Percentiles rank a stretch among this genome's conserved stretches.
phyloP scores from a whole-genome alignment of 345 rosid species.

The Murraya paniculata region DNA sequence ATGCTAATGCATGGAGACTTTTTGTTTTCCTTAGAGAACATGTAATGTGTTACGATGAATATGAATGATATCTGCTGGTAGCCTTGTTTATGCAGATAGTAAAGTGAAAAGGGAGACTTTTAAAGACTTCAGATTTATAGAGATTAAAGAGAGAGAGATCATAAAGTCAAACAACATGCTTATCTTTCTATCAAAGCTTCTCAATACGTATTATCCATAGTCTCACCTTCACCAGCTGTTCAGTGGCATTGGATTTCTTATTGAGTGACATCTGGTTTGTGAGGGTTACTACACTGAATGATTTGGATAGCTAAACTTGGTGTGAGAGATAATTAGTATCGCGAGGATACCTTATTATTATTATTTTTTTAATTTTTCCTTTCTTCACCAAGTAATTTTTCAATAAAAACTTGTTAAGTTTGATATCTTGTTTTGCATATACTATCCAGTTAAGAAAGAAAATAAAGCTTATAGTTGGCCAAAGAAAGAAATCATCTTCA shows the following conservation, averaged over 20 bases:
- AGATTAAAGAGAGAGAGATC: constrained; percentile 42
- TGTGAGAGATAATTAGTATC: constrained; percentile 30
- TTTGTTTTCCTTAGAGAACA: constrained; percentile 18
- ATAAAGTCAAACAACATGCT: constrained; percentile 48
- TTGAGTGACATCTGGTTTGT: constrained; percentile 30
- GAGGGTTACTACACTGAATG: constrained; percentile 35
- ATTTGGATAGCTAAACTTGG: constrained; percentile 30
- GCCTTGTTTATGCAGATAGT: constrained; percentile 61
- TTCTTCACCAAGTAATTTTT: constrained; percentile 20
- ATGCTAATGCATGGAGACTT: constrained; percentile 9
- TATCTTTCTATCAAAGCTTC: constrained; percentile 37
- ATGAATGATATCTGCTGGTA: constrained; percentile 43
- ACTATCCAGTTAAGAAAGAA: constrained; percentile 71
- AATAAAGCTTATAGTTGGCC: constrained; percentile 63
- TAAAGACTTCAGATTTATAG: constrained; percentile 51
- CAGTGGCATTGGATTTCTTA: constrained; percentile 25
- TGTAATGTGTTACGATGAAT: constrained; percentile 21
- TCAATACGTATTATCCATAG: constrained; percentile 32
- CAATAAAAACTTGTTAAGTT: constrained; percentile 42
- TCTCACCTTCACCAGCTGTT: constrained; percentile 36
- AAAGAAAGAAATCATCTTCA: constrained; percentile 70
- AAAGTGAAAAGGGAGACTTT: constrained; percentile 50
- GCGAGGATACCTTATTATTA: constrained; percentile 28
- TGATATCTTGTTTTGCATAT: constrained; percentile 62
- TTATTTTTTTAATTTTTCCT: too few relatives aligned